phyloP scores from a whole-genome alignment of 345 rosid genomes.

The Melastoma malabathricum region DNA sequence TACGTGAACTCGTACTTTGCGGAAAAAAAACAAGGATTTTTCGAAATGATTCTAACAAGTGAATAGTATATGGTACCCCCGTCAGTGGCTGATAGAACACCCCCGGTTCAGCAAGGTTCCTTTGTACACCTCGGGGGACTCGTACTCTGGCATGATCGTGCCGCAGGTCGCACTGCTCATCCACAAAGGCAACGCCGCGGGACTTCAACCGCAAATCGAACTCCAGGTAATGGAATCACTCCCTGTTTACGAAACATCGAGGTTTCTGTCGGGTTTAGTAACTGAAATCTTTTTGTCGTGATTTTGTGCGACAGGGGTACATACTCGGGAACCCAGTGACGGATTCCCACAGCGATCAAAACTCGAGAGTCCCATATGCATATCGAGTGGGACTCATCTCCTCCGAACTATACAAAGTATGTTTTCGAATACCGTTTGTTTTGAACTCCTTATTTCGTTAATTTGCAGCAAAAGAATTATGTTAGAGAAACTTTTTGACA shows the following conservation, averaged over 20 bases:
- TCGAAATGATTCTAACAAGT: slow-evolving; percentile 6
- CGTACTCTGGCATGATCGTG: slow-evolving; percentile 32
- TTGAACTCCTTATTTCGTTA: no score
- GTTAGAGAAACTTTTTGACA: not conserved
- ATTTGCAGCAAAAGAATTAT: no score
- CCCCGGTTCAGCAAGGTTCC: slow-evolving; percentile 17
- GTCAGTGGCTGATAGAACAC: slow-evolving; percentile 28
- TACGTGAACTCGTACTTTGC: not conserved
- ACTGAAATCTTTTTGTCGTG: no score
- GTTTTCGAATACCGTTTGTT: not conserved
- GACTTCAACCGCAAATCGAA: slow-evolving; percentile 10
- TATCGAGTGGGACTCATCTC: slow-evolving; percentile 17
- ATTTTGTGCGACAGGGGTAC: slow-evolving; percentile 13
- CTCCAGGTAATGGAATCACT: slow-evolving; percentile 9
- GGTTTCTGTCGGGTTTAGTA: no score
- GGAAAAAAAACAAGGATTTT: not conserved
- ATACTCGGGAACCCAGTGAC: slow-evolving; percentile 20
- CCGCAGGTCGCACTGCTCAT: slow-evolving; percentile 14
- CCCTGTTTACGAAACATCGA: no score
- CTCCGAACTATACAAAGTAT: slow-evolving; percentile 19
- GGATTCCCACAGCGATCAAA: slow-evolving; percentile 7
- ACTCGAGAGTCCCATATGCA: slow-evolving; percentile 16
- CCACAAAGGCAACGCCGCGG: slow-evolving; percentile 10
- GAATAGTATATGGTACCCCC: slow-evolving; percentile 1
- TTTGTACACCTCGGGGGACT: slow-evolving; percentile 30